phyloP scores from a whole-genome alignment of 2,329 filamentous ascomycete genomes.

The Venturia aucupariae region DNA sequence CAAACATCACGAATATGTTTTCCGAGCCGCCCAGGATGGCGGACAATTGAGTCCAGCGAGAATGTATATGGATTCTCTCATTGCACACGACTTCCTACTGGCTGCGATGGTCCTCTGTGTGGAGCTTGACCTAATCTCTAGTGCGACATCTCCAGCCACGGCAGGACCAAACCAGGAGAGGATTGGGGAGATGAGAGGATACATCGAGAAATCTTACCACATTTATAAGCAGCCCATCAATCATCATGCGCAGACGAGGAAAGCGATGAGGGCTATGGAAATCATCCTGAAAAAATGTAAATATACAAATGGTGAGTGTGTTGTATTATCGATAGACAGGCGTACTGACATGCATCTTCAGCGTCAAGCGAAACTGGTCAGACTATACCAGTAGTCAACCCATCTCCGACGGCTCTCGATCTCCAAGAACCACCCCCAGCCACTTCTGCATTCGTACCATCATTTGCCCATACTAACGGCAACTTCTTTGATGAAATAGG shows the following conservation, averaged over 20 bases:
- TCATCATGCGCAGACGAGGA: constrained; percentile 1
- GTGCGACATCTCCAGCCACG: not conserved
- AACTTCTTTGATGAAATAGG: not conserved
- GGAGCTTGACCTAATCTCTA: constrained; percentile 24
- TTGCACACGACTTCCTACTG: constrained; percentile 39
- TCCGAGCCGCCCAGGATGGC: constrained; percentile 34
- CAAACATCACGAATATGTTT: constrained; percentile 40
- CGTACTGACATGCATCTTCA: not conserved
- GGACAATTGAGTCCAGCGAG: constrained; percentile 35
- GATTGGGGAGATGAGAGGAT: constrained; percentile 5
- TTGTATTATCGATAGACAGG: not conserved
- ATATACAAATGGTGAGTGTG: not conserved
- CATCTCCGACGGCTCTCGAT: not conserved
- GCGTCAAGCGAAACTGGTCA: not conserved
- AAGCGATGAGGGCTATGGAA: constrained; percentile 11
- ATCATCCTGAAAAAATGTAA: constrained; percentile 9
- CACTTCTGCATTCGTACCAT: not conserved
- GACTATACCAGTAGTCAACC: not conserved
- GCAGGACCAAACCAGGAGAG: not conserved
- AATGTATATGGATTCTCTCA: constrained; percentile 38
- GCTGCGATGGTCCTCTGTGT: constrained; percentile 41
- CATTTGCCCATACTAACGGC: not conserved
- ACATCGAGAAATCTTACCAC: not conserved
- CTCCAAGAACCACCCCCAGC: not conserved
- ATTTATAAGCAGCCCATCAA: constrained; percentile 11